A percentile compares a stretch with the other conserved stretches of the same genome.
These are phyloP conservation scores for Zygosaccharomyces rouxii DNA, from an alignment of 805 yeast species.

Conservation along the genomic window DNA sequence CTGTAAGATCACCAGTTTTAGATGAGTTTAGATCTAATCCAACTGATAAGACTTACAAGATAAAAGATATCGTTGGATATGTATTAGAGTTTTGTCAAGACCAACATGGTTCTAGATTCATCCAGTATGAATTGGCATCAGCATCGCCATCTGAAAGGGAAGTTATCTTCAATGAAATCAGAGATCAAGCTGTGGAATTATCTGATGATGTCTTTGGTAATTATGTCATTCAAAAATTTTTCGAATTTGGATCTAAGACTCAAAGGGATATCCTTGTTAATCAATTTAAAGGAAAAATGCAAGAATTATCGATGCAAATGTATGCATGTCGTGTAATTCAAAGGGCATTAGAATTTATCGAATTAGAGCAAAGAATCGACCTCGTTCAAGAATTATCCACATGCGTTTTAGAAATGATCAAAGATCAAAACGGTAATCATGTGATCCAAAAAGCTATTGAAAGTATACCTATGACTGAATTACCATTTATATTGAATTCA, in stretches of 20 bases:
- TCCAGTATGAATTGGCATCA: conserved; percentile 76
- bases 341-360: conserved; percentile 76
- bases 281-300: conserved; percentile 55
- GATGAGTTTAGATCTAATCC: conserved; percentile 76
- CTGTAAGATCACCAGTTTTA: conserved; percentile 62
- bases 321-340: conserved; percentile 98
- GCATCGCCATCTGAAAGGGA: conserved; percentile 70
- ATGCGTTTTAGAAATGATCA: conserved; percentile 63
- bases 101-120: conserved; percentile 95
- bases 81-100: conserved; percentile 90
- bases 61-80: conserved; percentile 77
- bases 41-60: conserved; percentile 49
- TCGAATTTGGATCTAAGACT: conserved; percentile 70
- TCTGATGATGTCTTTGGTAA: conserved; percentile 98
- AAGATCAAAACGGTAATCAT: conserved; percentile 97
- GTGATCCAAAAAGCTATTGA: conserved; percentile 95
- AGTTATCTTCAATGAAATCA: conserved; percentile 75
- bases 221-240: conserved; percentile 90
- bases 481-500: conserved; percentile 69
- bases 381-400: conserved; percentile 68
- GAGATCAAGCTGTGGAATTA: conserved; percentile 66
- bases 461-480: conserved; percentile 63
- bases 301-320: conserved; percentile 82
- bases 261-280: conserved; percentile 68
- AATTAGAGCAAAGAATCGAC: conserved; percentile 56